These are phyloP conservation scores for Candida tammaniensis DNA, from an alignment of 805 yeast genomes.

Conservation along the genomic window DNA sequence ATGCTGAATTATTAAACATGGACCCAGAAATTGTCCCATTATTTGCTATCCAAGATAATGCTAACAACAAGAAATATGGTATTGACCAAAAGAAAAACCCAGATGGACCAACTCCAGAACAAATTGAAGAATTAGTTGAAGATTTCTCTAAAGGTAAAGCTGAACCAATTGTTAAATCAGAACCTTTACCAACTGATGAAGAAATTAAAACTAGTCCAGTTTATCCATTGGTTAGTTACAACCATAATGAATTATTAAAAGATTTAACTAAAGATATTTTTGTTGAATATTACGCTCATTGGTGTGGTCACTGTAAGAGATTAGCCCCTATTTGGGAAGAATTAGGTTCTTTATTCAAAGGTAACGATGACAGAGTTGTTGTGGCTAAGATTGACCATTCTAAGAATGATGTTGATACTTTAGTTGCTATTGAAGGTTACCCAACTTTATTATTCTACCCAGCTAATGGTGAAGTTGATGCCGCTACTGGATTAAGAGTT, in stretches of 20 bases:
- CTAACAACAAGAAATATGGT: constrained; percentile 72
- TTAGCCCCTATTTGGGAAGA: constrained; percentile 87
- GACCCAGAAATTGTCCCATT: constrained; percentile 79
- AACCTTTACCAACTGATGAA: constrained; percentile 81
- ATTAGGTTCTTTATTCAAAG: constrained; percentile 64
- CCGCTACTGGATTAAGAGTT: constrained; percentile 40
- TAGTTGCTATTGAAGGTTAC: constrained; percentile 70
- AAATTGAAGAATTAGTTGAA: constrained; percentile 60
- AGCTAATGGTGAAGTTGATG: constrained; percentile 53
- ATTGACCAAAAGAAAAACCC: constrained; percentile 56
- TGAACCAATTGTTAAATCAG: constrained; percentile 76
- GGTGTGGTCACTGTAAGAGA: constrained; percentile 97
- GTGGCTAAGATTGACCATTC: constrained; percentile 91
- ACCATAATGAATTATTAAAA: constrained; percentile 65
- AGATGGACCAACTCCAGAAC: constrained; percentile 41
- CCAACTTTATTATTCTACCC: constrained; percentile 92
- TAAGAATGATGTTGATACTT: constrained; percentile 78
- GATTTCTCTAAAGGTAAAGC: constrained; percentile 63
- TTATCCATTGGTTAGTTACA: constrained; percentile 76
- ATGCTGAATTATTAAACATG: constrained; percentile 83
- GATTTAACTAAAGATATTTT: constrained; percentile 64
- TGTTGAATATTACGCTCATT: constrained; percentile 93
- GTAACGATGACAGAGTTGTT: constrained; percentile 42
- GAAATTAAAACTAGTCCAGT: constrained; percentile 57
- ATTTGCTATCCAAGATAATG: constrained; percentile 78